These are phyloP conservation scores for Juglanconis sp. DNA, from an alignment of 2,329 filamentous ascomycete species.

Conservation along the genomic window DNA sequence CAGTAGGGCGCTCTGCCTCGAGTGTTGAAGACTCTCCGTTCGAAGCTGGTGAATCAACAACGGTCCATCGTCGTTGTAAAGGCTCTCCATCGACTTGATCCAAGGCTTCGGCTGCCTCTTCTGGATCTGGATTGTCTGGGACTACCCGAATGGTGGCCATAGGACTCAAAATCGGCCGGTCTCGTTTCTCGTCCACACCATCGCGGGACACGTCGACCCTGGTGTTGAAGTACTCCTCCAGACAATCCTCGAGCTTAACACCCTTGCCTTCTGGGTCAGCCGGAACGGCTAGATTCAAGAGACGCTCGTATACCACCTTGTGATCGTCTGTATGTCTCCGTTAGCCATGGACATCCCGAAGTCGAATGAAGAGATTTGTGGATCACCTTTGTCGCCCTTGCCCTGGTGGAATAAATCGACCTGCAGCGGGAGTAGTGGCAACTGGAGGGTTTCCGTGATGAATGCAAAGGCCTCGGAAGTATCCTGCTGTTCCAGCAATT, in stretches of 20 bases:
- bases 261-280: conserved; percentile 65
- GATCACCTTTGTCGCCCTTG: conserved; percentile 55
- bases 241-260: conserved; percentile 82
- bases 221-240: conserved; percentile 95
- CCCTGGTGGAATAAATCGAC: conserved; percentile 91
- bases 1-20: conserved; percentile 29
- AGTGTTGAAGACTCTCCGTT: conserved; percentile 20
- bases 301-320: conserved; percentile 87
- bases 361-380: neutral
- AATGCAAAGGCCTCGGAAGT: conserved; percentile 94
- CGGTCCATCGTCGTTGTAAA: conserved; percentile 35
- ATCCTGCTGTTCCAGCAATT: conserved; percentile 79
- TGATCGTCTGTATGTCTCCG: conserved; percentile 69
- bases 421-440: conserved; percentile 85
- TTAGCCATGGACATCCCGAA: neutral
- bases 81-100: conserved; percentile 23
- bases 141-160: conserved; percentile 34
- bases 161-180: conserved; percentile 26
- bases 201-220: conserved; percentile 84
- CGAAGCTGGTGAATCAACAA: conserved; percentile 19
- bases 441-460: conserved; percentile 82
- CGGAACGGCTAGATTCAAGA: conserved; percentile 89
- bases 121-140: conserved; percentile 1
- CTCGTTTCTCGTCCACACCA: conserved; percentile 47
- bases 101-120: conserved; percentile 8